Evolutionary conservation across 1,139 yeast species (phyloP).

Genomic region (Pichia sp.): DNA sequence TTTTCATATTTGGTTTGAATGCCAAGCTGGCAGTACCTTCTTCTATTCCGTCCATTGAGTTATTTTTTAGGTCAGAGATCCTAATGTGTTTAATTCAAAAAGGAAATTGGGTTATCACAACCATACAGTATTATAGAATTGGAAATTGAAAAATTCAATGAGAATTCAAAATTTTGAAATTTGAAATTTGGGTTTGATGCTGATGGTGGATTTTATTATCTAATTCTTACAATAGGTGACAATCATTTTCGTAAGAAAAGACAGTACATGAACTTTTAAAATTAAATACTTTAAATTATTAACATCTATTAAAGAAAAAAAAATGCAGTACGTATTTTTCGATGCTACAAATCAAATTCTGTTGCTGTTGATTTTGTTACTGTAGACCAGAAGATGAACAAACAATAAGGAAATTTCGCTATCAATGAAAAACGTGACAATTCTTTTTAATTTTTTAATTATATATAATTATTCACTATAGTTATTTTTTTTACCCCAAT

Average conservation of each 20-base stretch:
- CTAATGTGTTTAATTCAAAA: background rate
- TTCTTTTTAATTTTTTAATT: too few species aligned
- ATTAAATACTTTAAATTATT: too few species aligned
- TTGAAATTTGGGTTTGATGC: too few species aligned
- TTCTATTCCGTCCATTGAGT: background rate
- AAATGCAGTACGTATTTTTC: background rate
- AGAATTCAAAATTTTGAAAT: too few species aligned
- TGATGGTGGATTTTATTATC: too few species aligned
- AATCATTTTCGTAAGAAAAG: too few species aligned
- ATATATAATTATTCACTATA: background rate
- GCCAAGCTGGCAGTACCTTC: background rate
- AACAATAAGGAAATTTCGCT: background rate
- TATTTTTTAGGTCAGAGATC: background rate
- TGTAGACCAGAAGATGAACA: background rate
- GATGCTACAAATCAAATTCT: background rate
- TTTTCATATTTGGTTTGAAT: constrained; percentile 1
- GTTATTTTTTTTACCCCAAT: background rate
- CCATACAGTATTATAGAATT: too few species aligned
- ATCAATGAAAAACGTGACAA: background rate
- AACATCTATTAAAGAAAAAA: too few species aligned
- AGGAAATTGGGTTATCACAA: background rate
- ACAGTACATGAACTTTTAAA: too few species aligned
- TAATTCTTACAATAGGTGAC: too few species aligned
- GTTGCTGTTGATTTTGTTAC: background rate
- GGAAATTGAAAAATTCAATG: too few species aligned